These are phyloP conservation scores for Epicoccum sorghinum DNA, from an alignment of 2,329 filamentous ascomycete genomes.

Conservation along the genomic window DNA sequence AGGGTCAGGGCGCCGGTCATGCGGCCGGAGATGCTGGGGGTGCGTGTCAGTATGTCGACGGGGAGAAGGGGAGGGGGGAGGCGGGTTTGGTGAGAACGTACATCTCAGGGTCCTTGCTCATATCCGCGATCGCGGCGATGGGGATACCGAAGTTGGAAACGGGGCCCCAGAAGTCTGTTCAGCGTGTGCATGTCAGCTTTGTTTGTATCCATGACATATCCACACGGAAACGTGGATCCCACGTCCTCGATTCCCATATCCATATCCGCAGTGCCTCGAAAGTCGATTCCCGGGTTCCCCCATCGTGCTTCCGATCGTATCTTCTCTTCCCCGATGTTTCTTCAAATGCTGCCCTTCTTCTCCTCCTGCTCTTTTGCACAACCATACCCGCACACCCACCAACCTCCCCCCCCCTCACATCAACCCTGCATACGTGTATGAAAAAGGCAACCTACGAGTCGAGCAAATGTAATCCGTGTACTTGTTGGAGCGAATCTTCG, in stretches of 20 bases:
- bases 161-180: slow-evolving; percentile 59
- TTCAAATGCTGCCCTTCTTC: too few species aligned
- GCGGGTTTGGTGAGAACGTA: slow-evolving; percentile 32
- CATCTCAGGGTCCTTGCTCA: slow-evolving; percentile 60
- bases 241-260: not conserved
- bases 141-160: slow-evolving; percentile 62
- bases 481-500: slow-evolving; percentile 58
- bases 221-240: too few species aligned
- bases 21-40: slow-evolving; percentile 64
- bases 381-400: not conserved
- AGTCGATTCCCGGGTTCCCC: too few species aligned
- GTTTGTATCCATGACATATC: too few species aligned
- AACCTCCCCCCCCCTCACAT: not conserved
- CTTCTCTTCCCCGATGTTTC: too few species aligned
- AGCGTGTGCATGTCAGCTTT: slow-evolving; percentile 9
- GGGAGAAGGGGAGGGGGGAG: not conserved
- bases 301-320: too few species aligned
- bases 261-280: not conserved
- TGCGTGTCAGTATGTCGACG: not conserved
- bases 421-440: not conserved
- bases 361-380: not conserved
- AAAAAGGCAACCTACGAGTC: slow-evolving; percentile 52
- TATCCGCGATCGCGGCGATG: slow-evolving; percentile 60
- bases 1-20: slow-evolving; percentile 67
- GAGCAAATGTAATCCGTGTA: slow-evolving; percentile 60